A percentile compares a stretch with the other conserved stretches of the same genome.
Conservation (phyloP, 306 rosid species). For the Citrullus colocynthis region DNA sequence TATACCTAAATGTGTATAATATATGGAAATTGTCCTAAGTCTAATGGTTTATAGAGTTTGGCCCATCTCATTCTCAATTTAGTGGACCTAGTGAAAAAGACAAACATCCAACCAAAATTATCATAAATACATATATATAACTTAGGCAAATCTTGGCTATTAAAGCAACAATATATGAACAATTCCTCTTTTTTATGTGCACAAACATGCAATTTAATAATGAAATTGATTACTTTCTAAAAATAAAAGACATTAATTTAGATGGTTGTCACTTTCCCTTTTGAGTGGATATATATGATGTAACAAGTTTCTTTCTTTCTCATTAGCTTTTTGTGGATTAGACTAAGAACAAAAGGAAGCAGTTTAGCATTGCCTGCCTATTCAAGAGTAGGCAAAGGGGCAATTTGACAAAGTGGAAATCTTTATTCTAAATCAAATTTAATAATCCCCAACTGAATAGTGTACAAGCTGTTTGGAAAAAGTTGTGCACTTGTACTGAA, state of each 20-base stretch:
- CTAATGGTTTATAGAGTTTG: background rate
- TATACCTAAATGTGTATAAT: background rate
- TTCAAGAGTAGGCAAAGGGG: background rate
- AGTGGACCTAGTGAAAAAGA: background rate
- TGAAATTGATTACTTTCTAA: background rate
- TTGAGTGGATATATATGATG: background rate
- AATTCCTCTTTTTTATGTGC: background rate
- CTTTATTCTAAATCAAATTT: background rate
- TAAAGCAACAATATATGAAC: background rate
- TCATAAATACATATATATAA: background rate
- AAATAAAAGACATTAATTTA: background rate
- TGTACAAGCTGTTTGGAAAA: too few species aligned
- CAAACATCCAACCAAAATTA: background rate
- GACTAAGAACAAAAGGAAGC: background rate
- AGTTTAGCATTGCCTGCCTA: background rate
- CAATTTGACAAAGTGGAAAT: background rate
- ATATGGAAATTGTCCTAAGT: background rate
- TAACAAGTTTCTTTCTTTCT: background rate
- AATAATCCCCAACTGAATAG: background rate
- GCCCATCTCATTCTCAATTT: background rate
- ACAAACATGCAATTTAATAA: too few species aligned
- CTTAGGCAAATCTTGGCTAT: background rate
- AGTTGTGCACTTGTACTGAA: too few species aligned
- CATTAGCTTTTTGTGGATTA: background rate
- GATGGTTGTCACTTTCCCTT: background rate